Percentiles rank a stretch among this genome's conserved stretches.
These are phyloP conservation scores for Nicotiana undulata DNA, from an alignment of 257 asterid species.

Conservation along the genomic window DNA sequence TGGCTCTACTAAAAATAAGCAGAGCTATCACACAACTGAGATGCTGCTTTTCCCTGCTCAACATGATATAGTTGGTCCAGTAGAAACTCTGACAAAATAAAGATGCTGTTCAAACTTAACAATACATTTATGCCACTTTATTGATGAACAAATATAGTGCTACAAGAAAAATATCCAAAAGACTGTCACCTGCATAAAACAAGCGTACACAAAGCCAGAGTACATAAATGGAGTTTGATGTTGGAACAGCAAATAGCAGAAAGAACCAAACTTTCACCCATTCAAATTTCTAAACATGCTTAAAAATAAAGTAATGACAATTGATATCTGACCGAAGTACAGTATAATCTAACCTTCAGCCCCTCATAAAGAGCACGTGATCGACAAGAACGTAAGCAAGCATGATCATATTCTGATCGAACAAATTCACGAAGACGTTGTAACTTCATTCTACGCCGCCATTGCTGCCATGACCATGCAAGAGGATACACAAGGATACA, in stretches of 20 bases:
- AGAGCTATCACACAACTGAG: not conserved
- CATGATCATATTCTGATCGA: constrained; percentile 94
- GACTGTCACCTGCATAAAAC: not conserved
- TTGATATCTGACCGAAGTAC: not conserved
- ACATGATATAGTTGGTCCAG: not conserved
- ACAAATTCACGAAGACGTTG: constrained; percentile 92
- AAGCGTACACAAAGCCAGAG: not conserved
- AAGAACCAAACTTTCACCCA: not conserved
- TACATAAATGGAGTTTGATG: not conserved
- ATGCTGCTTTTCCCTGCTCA: not conserved
- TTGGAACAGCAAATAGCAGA: not conserved
- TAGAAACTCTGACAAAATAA: not conserved
- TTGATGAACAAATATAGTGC: not conserved
- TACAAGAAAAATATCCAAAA: not conserved
- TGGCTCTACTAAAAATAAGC: not conserved
- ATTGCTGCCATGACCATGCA: constrained; percentile 99
- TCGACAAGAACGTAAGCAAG: constrained; percentile 98
- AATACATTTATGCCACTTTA: not conserved
- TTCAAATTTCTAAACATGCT: not conserved
- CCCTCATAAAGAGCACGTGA: constrained; percentile 99
- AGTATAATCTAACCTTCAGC: constrained; percentile 57
- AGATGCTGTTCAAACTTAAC: not conserved
- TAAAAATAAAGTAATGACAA: not conserved
- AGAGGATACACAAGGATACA: constrained; percentile 87
- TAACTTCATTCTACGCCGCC: constrained; percentile 87